phyloP scores from a whole-genome alignment of 2,329 filamentous ascomycete genomes.

The Cordyceps pruinosa region DNA sequence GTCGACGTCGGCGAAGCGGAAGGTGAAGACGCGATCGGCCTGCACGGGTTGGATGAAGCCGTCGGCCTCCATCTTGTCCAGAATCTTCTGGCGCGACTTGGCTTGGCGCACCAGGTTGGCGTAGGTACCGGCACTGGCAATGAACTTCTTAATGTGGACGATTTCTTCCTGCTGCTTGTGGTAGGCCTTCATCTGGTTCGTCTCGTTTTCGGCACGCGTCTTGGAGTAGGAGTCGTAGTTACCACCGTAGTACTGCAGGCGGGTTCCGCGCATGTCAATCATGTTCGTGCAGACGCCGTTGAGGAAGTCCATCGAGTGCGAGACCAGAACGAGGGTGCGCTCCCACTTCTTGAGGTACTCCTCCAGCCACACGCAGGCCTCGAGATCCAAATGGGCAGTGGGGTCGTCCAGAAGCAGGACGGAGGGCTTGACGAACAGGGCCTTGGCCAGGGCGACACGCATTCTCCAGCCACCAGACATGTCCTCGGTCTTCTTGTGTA shows the following conservation, averaged over 20 bases:
- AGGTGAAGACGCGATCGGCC: slow-evolving; percentile 84
- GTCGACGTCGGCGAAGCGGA: slow-evolving; percentile 97
- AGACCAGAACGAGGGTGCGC: slow-evolving; percentile 90
- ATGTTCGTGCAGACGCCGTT: slow-evolving; percentile 98
- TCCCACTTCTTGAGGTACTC: slow-evolving; percentile 99
- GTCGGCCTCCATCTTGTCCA: slow-evolving; percentile 99
- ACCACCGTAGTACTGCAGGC: slow-evolving; percentile 96
- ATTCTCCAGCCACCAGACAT: slow-evolving; percentile 99
- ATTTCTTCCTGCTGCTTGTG: slow-evolving; percentile 99
- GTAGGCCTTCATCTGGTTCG: slow-evolving; percentile 99
- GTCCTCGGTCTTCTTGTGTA: slow-evolving; percentile 99
- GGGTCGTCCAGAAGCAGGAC: slow-evolving; percentile 95
- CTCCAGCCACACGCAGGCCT: slow-evolving; percentile 99
- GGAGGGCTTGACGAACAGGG: slow-evolving; percentile 95
- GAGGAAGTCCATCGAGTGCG: slow-evolving; percentile 97
- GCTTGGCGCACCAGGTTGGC: slow-evolving; percentile 98
- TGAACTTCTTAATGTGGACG: slow-evolving; percentile 99
- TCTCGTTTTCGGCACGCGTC: slow-evolving; percentile 88
- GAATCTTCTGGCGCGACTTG: slow-evolving; percentile 98
- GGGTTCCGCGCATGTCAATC: slow-evolving; percentile 92
- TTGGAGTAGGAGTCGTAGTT: slow-evolving; percentile 99
- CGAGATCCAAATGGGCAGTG: slow-evolving; percentile 97
- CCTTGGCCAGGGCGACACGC: slow-evolving; percentile 96
- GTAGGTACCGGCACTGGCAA: slow-evolving; percentile 98
- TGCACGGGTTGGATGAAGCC: slow-evolving; percentile 92